phyloP scores from a whole-genome alignment of 306 rosid genomes.

The Trifolium dubium region DNA sequence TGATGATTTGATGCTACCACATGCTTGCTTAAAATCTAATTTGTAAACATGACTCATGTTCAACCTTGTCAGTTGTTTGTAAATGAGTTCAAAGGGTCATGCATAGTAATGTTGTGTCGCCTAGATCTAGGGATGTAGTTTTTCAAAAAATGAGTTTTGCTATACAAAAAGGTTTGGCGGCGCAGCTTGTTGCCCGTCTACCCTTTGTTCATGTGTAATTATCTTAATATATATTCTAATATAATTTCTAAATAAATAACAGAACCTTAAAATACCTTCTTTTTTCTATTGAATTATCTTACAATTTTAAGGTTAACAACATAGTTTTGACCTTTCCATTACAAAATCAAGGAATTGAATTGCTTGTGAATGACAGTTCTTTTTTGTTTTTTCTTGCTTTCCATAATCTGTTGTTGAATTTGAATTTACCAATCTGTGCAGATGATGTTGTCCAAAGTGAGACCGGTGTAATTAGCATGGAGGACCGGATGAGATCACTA shows the following conservation, averaged over 20 bases:
- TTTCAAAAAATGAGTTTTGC: too few species aligned
- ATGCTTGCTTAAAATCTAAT: constrained; percentile 18
- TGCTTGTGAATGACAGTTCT: background rate
- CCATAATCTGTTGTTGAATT: constrained; percentile 41
- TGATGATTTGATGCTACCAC: background rate
- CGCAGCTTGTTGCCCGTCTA: too few species aligned
- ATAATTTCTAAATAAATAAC: background rate
- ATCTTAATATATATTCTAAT: too few species aligned
- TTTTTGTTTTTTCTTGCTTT: background rate
- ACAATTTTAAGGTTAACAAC: constrained; percentile 8
- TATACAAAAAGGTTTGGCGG: too few species aligned
- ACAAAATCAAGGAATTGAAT: constrained; percentile 1
- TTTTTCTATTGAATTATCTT: background rate
- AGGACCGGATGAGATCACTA: constrained; percentile 68
- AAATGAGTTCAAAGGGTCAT: too few species aligned
- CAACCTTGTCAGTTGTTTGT: constrained; percentile 12
- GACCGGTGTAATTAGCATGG: constrained; percentile 62
- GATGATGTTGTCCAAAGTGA: constrained; percentile 60
- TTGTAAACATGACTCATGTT: constrained; percentile 3
- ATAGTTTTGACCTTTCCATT: constrained; percentile 10
- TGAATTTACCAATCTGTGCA: constrained; percentile 54
- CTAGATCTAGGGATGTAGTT: too few species aligned
- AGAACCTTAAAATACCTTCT: constrained; percentile 2
- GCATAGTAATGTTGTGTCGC: too few species aligned
- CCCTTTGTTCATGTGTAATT: too few species aligned